Percentiles rank a stretch among this genome's conserved stretches.
phyloP scores from a whole-genome alignment of 768 basidiomycete genomes.

The Solioccasus polychromus region DNA sequence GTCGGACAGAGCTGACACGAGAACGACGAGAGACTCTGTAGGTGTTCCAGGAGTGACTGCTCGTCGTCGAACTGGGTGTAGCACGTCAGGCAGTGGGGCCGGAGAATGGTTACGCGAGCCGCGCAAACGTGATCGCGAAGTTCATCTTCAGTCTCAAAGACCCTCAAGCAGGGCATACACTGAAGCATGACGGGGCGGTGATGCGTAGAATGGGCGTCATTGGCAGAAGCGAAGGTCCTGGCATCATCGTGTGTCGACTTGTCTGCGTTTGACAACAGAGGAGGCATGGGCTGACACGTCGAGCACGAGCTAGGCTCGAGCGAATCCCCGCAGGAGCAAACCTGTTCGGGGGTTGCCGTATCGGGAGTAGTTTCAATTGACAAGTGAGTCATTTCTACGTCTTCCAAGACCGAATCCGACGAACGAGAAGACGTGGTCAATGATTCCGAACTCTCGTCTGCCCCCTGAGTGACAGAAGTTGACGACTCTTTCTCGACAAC shows the following conservation, averaged over 20 bases:
- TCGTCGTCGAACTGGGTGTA: constrained; percentile 23
- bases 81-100: constrained; percentile 21
- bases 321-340: neutral
- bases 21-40: constrained; percentile 12
- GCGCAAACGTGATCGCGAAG: constrained; percentile 16
- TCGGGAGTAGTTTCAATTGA: neutral
- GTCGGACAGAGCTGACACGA: constrained; percentile 19
- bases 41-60: constrained; percentile 14
- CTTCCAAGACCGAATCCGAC: constrained; percentile 3
- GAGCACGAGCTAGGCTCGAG: constrained; percentile 2
- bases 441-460: neutral
- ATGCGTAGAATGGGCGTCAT: neutral
- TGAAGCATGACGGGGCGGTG: neutral
- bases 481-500: neutral
- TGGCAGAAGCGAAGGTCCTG: neutral
- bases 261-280: neutral
- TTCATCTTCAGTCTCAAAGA: constrained; percentile 12
- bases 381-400: constrained; percentile 11
- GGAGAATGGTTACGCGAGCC: constrained; percentile 5
- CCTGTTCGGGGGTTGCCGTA: neutral
- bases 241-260: neutral
- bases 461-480: neutral
- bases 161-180: constrained; percentile 15
- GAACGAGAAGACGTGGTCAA: constrained; percentile 1
- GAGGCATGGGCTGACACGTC: constrained; percentile 5